A percentile compares a stretch with the other conserved stretches of the same genome.
phyloP scores from a whole-genome alignment of 2,329 filamentous ascomycete genomes.

The Phaeosphaeria sp. region DNA sequence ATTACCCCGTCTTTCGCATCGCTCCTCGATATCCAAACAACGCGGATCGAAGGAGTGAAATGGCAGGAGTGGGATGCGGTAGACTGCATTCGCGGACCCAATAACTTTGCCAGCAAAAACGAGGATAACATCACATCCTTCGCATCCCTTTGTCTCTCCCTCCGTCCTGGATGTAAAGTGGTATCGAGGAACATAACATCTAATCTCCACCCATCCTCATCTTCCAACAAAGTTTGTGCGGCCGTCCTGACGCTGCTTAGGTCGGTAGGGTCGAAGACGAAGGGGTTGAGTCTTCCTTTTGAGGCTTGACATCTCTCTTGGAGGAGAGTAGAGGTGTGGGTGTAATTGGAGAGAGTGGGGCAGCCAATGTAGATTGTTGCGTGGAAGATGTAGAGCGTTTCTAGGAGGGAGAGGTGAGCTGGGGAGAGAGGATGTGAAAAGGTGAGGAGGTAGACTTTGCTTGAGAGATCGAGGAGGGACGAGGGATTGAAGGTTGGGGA shows the following conservation, averaged over 20 bases:
- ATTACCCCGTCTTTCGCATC: not conserved
- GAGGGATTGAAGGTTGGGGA: conserved; percentile 53
- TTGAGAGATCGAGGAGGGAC: conserved; percentile 52
- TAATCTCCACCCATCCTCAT: conserved; percentile 49
- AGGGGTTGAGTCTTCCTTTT: conserved; percentile 23
- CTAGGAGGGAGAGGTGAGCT: conserved; percentile 57
- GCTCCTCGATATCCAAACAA: conserved; percentile 14
- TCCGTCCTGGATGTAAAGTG: not conserved
- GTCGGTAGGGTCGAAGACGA: conserved; percentile 47
- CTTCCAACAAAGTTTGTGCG: conserved; percentile 41
- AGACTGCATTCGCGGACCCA: conserved; percentile 13
- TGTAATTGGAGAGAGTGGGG: conserved; percentile 33
- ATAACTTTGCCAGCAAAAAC: conserved; percentile 16
- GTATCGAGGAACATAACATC: conserved; percentile 47
- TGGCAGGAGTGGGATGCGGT: conserved; percentile 17
- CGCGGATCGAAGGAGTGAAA: conserved; percentile 16
- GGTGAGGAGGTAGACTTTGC: conserved; percentile 59
- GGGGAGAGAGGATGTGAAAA: conserved; percentile 45
- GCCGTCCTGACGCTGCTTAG: conserved; percentile 49
- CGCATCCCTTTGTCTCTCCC: not conserved
- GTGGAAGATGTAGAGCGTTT: conserved; percentile 61
- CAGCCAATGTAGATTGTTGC: conserved; percentile 62
- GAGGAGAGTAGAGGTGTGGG: conserved; percentile 53
- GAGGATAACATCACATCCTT: conserved; percentile 6
- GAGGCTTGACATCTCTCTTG: conserved; percentile 44